phyloP scores from a whole-genome alignment of 345 rosid species.

The Salix dunnii region DNA sequence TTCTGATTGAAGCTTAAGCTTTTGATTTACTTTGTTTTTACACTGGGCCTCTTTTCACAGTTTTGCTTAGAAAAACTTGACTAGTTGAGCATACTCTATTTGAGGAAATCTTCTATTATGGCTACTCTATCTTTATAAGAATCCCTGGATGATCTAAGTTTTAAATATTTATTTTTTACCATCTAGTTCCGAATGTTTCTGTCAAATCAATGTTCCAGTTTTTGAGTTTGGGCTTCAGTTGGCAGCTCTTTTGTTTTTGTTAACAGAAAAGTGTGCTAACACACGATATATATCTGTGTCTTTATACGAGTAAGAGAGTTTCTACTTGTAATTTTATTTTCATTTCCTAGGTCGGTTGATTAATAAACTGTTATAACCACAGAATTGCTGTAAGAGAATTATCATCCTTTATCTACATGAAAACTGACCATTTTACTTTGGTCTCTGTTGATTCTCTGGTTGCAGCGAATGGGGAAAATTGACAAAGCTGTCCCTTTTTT shows the following conservation, averaged over 20 bases:
- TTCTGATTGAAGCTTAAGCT: not conserved
- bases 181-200: not conserved
- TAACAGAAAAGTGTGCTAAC: not conserved
- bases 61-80: not conserved
- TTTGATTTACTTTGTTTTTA: not conserved
- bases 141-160: not conserved
- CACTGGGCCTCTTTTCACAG: not conserved
- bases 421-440: slow-evolving; percentile 12
- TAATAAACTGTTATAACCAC: not conserved
- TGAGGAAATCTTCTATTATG: not conserved
- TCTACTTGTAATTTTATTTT: not conserved
- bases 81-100: not conserved
- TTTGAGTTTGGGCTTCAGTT: not conserved
- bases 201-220: not conserved
- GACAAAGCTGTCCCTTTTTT: slow-evolving; percentile 81
- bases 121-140: not conserved
- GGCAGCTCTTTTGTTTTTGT: not conserved
- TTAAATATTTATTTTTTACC: not conserved
- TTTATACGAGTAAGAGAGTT: not conserved
- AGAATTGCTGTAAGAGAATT: not conserved
- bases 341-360: not conserved
- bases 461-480: slow-evolving; percentile 96
- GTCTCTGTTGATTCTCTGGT: slow-evolving; percentile 8
- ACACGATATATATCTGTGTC: not conserved
- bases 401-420: not conserved